Conservation (phyloP, 352 stramenopile genomes). For the Blastocystis sp. region DNA sequence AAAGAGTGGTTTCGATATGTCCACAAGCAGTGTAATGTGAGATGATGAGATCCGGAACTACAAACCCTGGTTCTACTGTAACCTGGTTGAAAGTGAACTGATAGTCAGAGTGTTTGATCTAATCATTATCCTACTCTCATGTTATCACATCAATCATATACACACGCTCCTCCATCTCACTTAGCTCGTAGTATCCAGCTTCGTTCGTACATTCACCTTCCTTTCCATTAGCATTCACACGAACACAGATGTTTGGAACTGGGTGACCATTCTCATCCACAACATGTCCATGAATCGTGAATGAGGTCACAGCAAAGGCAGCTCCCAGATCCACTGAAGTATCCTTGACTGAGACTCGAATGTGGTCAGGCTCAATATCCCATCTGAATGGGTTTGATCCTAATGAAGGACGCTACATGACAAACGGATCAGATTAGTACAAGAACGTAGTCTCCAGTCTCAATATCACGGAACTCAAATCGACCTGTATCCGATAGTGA, state of each 20-base stretch:
- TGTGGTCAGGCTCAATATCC: background rate
- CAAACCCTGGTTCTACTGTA: background rate
- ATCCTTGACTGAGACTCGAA: background rate
- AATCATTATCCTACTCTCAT: background rate
- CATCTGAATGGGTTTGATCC: background rate
- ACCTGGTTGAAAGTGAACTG: background rate
- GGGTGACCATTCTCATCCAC: background rate
- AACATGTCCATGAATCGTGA: background rate
- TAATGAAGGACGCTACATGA: background rate
- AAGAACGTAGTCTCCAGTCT: background rate
- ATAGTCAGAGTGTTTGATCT: background rate
- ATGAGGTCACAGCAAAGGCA: background rate
- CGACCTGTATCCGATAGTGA: background rate
- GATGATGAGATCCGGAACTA: background rate
- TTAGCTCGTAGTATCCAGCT: background rate
- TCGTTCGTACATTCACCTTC: background rate
- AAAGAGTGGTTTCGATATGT: background rate
- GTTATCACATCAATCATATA: constrained; percentile 40
- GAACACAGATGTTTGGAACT: background rate
- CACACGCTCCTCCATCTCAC: background rate
- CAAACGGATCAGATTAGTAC: background rate
- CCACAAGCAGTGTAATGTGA: background rate
- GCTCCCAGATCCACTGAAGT: background rate
- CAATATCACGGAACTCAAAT: constrained; percentile 3
- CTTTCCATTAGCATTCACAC: background rate